Evolutionary conservation across 75 land plant species (phyloP).

Genomic region (Picea sitchensis): DNA sequence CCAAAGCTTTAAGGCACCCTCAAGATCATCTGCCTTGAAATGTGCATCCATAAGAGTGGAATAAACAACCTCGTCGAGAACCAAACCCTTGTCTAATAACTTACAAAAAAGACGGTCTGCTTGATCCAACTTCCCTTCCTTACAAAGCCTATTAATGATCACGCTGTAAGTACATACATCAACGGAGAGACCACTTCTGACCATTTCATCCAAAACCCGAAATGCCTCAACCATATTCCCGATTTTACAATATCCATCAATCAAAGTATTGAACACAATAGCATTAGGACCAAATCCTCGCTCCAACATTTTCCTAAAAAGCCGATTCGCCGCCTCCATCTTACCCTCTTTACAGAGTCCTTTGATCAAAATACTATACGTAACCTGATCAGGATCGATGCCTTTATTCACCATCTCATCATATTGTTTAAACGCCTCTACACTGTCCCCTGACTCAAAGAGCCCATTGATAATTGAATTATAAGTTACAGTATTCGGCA

Average conservation of each 20-base stretch:
- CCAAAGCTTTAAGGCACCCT: slow-evolving; percentile 67
- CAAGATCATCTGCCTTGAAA: slow-evolving; percentile 39
- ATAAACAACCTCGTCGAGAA: slow-evolving; percentile 63
- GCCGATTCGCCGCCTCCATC: slow-evolving; percentile 42
- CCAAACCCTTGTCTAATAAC: slow-evolving; percentile 32
- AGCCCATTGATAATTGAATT: slow-evolving; percentile 58
- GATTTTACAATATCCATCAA: slow-evolving; percentile 45
- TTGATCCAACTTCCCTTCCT: slow-evolving; percentile 35
- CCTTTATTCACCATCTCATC: slow-evolving; percentile 53
- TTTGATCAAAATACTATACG: slow-evolving; percentile 51
- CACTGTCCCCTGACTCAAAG: slow-evolving; percentile 30
- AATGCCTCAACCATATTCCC: slow-evolving; percentile 44
- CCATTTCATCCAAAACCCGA: slow-evolving; percentile 46
- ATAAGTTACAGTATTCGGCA: slow-evolving; percentile 55
- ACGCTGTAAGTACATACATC: slow-evolving; percentile 50
- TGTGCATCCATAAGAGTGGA: slow-evolving; percentile 55
- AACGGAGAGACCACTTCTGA: slow-evolving; percentile 33
- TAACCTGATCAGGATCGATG: slow-evolving; percentile 44
- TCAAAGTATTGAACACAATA: slow-evolving; percentile 47
- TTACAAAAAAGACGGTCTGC: slow-evolving; percentile 34
- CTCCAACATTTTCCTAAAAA: slow-evolving; percentile 40
- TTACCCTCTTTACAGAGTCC: slow-evolving; percentile 56
- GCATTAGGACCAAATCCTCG: slow-evolving; percentile 31
- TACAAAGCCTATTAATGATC: slow-evolving; percentile 42
- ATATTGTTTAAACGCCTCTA: slow-evolving; percentile 38